phyloP scores from a whole-genome alignment of 139 green algal species.

The Coelastrella sp. region DNA sequence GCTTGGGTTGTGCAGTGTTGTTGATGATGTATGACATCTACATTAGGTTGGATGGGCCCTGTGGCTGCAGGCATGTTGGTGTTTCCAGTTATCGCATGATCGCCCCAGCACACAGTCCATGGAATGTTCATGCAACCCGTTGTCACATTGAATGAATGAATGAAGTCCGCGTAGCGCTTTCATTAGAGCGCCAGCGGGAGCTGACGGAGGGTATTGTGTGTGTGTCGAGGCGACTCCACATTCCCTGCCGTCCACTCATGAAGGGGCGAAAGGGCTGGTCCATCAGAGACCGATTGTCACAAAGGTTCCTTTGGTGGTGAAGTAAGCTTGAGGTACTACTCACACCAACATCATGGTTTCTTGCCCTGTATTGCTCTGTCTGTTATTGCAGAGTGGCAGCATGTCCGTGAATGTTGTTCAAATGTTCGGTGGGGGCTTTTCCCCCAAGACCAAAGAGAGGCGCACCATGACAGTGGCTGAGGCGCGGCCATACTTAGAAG shows the following conservation, averaged over 20 bases:
- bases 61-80: too few relatives aligned
- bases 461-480: conserved; percentile 68
- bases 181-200: too few relatives aligned
- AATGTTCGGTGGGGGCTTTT: conserved; percentile 32
- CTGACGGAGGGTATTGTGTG: not conserved
- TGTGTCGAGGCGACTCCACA: not conserved
- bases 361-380: not conserved
- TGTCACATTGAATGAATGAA: too few relatives aligned
- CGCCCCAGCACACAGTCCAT: too few relatives aligned
- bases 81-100: too few relatives aligned
- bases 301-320: not conserved
- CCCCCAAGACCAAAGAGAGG: not conserved
- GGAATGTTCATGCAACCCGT: too few relatives aligned
- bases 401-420: conserved; percentile 50
- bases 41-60: too few relatives aligned
- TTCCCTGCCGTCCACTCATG: too few relatives aligned
- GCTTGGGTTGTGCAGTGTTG: too few relatives aligned
- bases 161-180: too few relatives aligned
- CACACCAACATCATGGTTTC: not conserved
- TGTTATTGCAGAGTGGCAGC: conserved; percentile 13
- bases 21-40: too few relatives aligned
- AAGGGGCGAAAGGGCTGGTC: too few relatives aligned
- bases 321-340: not conserved
- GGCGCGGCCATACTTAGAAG: conserved; percentile 84
- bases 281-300: not conserved